Conservation (phyloP, 805 yeast genomes). For the Lachancea kluyveri region DNA sequence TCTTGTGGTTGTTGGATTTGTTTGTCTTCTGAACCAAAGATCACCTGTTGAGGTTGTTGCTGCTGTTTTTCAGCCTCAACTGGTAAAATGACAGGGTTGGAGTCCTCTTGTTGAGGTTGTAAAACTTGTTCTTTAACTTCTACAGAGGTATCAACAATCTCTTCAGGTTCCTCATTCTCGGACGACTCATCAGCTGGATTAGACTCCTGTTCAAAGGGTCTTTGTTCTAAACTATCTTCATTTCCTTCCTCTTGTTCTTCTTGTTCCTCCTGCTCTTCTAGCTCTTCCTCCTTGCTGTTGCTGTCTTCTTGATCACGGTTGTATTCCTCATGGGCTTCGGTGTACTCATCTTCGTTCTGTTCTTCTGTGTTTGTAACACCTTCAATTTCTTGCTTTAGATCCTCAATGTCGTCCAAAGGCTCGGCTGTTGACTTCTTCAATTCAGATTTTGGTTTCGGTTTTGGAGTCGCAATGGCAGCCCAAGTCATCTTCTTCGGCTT, state of each 20-base stretch:
- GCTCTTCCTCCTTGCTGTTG: conserved; percentile 8
- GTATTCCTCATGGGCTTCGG: conserved; percentile 9
- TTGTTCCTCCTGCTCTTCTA: conserved; percentile 8
- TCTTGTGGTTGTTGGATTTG: too few species aligned
- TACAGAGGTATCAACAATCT: conserved; percentile 6
- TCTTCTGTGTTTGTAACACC: conserved; percentile 18
- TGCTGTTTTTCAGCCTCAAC: too few species aligned
- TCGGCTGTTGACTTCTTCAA: conserved; percentile 27
- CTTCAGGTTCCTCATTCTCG: conserved; percentile 7
- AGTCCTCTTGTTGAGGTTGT: too few species aligned
- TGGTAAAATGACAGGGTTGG: too few species aligned
- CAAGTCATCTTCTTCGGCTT: conserved; percentile 43
- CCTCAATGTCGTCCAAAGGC: conserved; percentile 24
- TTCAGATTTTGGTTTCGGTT: conserved; percentile 30
- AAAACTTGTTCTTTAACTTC: conserved; percentile 2
- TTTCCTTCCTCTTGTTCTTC: conserved; percentile 5
- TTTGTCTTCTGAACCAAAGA: too few species aligned
- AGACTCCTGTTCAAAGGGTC: conserved; percentile 3
- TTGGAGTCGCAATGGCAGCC: conserved; percentile 66
- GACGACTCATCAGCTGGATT: conserved; percentile 6
- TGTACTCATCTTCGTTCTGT: conserved; percentile 8
- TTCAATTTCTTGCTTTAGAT: conserved; percentile 34
- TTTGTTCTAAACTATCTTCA: conserved; percentile 6
- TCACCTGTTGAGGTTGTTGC: too few species aligned
- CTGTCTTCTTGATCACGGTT: conserved; percentile 4